Base-by-base conservation (phyloP, 192 early-diverging fungal species). In the Coemansia sp. region DNA sequence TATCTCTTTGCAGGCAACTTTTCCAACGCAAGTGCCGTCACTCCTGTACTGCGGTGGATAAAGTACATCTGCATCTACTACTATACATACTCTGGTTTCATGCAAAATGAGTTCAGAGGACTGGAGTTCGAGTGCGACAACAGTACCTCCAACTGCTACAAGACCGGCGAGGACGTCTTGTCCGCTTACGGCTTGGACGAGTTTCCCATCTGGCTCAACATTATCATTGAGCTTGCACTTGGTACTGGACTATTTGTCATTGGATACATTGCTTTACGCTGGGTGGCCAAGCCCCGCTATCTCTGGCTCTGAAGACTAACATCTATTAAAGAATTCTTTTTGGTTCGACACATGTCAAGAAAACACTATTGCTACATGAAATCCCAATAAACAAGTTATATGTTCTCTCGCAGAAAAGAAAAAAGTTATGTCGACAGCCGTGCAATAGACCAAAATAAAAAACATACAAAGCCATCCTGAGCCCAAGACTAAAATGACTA, bases 1-100 rank as follows among this genome's bases (percentile, higher is more conserved):
- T 67, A 72, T 48, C 38, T 84, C 37, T 84, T 71, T 63, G 69
- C 68, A 4, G 82, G 76, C 38, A 76, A 79, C n/a, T 42, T 84
- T 60, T 61, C 68, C 41, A 76, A 79, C 21, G 37, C 71, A 41
- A 47, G 63, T 18, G 50, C 69, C 1, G 69, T 84, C 10, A 79
- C 82, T 9, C 82, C 76, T 3, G 82, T 76, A 16, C 61, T 78
- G 44, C 61, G 74, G 9, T 84, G 82, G 82, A 69, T 84, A 8
- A 72, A 73, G 62, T 84, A 71, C 48, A 19, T 84, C 4, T 71
- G 69, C 37, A 63, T 63, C 9, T 69, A 71, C 37, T 71, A 65
- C 53, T 83, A 83, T 40, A 37, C 66, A 26, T 26, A 26, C 26
- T 0, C 26, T 26, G 26, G 26, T 26, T 26, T 26, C 26, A 26